These are phyloP conservation scores for Boechera stricta DNA, from an alignment of 345 rosid species.

Conservation along the genomic window DNA sequence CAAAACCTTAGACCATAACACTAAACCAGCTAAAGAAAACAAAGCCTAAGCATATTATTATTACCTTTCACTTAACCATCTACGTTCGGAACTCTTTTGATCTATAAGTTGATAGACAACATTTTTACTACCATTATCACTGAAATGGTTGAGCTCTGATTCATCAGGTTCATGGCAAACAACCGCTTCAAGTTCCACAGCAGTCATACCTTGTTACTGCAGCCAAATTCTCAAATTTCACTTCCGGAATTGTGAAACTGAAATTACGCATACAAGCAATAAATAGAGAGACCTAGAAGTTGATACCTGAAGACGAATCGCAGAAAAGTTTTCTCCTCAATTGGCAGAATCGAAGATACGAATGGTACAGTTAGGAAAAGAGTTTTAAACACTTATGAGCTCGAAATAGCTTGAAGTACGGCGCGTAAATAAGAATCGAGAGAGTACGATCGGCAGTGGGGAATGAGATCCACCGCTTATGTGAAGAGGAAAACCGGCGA, in stretches of 20 bases:
- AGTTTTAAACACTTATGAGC: conserved; percentile 25
- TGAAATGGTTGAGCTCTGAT: conserved; percentile 41
- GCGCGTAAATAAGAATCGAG: conserved; percentile 23
- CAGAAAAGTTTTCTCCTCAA: not conserved
- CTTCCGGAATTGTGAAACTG: not conserved
- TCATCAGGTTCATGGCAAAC: conserved; percentile 49
- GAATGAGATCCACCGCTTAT: conserved; percentile 29
- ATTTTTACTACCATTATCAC: conserved; percentile 43
- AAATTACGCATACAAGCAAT: not conserved
- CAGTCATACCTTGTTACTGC: conserved; percentile 57
- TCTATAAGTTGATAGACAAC: conserved; percentile 48
- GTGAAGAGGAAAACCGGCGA: conserved; percentile 38
- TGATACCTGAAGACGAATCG: conserved; percentile 29
- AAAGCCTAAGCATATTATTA: not conserved
- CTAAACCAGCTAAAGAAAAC: conserved; percentile 13
- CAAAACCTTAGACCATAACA: not conserved
- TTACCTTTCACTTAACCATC: conserved; percentile 67
- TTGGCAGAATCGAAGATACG: not conserved
- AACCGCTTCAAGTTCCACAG: conserved; percentile 52
- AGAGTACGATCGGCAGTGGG: conserved; percentile 18
- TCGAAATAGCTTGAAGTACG: conserved; percentile 14
- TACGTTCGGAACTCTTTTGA: conserved; percentile 50
- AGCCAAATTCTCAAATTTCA: conserved; percentile 4
- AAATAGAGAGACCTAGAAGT: conserved; percentile 1
- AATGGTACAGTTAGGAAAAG: not conserved